Percentiles rank a stretch among this genome's conserved stretches.
phyloP scores from a whole-genome alignment of 75 land plant species.

The Gnetum montanum region DNA sequence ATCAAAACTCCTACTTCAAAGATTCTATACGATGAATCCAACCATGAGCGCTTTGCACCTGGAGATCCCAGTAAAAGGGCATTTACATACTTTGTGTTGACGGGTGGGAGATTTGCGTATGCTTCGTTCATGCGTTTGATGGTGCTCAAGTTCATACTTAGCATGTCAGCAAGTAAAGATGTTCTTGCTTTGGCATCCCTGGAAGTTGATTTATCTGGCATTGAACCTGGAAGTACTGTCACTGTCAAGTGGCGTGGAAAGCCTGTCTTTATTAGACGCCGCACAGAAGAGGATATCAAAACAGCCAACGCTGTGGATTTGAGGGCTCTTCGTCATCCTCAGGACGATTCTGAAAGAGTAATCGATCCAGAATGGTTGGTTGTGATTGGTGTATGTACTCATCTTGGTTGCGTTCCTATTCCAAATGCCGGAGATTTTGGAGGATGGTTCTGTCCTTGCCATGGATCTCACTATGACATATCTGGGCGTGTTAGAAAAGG shows the following conservation, averaged over 20 bases:
- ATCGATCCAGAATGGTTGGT: conserved; percentile 62
- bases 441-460: conserved; percentile 91
- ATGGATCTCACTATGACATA: conserved; percentile 77
- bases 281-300: conserved; percentile 60
- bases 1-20: conserved; percentile 50
- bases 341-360: conserved; percentile 53
- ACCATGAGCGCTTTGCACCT: conserved; percentile 65
- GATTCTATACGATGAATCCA: conserved; percentile 55
- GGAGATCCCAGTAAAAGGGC: conserved; percentile 80
- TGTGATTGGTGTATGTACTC: conserved; percentile 78
- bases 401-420: conserved; percentile 64
- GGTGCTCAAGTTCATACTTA: conserved; percentile 53
- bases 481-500: conserved; percentile 63
- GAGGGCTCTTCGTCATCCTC: conserved; percentile 51
- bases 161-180: conserved; percentile 78
- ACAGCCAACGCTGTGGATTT: conserved; percentile 61
- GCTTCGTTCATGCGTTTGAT: conserved; percentile 57
- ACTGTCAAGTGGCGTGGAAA: conserved; percentile 73
- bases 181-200: conserved; percentile 70
- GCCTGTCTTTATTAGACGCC: conserved; percentile 69
- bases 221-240: conserved; percentile 53
- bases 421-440: conserved; percentile 87
- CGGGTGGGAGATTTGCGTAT: conserved; percentile 71
- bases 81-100: conserved; percentile 69
- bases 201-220: conserved; percentile 65